Base-by-base conservation (phyloP, 2,329 filamentous ascomycete genomes). In the Elsinoe necatrix region DNA sequence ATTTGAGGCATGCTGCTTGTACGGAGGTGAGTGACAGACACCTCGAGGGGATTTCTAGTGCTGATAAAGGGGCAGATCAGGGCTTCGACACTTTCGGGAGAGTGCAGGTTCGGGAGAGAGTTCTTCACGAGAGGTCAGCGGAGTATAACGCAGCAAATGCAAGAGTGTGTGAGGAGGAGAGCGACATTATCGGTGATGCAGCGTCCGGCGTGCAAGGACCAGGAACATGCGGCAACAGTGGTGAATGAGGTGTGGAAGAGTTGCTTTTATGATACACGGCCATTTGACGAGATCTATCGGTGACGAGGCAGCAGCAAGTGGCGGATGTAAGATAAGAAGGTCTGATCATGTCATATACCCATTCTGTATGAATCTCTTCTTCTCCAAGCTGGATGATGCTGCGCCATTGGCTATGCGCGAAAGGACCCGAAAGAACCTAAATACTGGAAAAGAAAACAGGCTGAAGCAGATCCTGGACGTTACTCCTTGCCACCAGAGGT, bases 161-260 rank as follows among this genome's bases (percentile, higher is more conserved):
- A 98, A 67, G 82, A 91, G 65, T 98, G 93, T 72, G 92, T 98
- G 54, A 80, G 90, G 59, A 76, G 82, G 66, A 78, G 93, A 63
- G 93, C 93, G 9, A 83, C 89, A 31, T 74, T 87, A 63, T 95
- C 88, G 20, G 82, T 98, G 64, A 80, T 83, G 75, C 84, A 81
- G 31, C 79, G 93, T 60, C 89, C 90, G 14, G 78, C 80, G 47
- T 93, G 91, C 68, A 88, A 87, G 70, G 87, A 95, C 71, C 85
- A 95, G 65, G 83, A 84, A 12, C 88, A 97, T 63, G 93, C 93
- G 3, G 81, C 83, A 54, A 89, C 87, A 73, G 84, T 95, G 23
- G 89, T 98, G 58, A 93, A 97, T 72, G 86, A 95, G 72, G 93
- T 98, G n/a, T 98, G 92, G 89, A 91, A 95, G 63, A 96, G 90